A percentile compares a stretch with the other conserved stretches of the same genome.
phyloP scores from a whole-genome alignment of 208 protist genomes.

The Giardia muris region DNA sequence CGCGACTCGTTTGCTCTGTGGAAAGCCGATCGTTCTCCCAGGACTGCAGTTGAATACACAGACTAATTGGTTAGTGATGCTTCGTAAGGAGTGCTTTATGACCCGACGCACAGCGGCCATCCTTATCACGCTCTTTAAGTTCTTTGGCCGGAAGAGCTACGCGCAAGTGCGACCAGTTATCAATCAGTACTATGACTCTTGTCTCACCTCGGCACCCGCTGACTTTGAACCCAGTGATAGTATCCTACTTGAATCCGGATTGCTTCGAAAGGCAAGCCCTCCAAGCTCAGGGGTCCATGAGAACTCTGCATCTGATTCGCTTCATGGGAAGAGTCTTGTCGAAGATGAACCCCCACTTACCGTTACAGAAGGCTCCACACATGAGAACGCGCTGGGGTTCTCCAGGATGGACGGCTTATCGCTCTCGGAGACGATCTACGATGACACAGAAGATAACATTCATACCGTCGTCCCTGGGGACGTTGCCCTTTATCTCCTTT shows the following conservation, averaged over 20 bases:
- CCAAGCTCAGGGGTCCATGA: background rate
- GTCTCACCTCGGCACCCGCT: too few relatives aligned
- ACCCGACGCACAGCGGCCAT: background rate
- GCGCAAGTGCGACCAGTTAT: background rate
- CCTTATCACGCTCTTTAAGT: background rate
- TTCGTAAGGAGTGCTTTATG: background rate
- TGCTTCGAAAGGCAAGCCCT: background rate
- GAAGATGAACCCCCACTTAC: background rate
- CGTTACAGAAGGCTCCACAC: background rate
- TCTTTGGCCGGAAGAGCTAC: background rate
- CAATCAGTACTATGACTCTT: background rate
- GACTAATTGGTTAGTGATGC: background rate
- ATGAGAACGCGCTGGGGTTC: background rate
- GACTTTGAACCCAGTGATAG: background rate
- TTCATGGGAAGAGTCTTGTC: background rate
- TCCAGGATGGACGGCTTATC: background rate
- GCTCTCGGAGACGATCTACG: background rate
- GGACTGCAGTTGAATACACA: background rate
- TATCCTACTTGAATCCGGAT: background rate
- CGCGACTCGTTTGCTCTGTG: background rate
- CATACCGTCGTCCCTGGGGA: background rate
- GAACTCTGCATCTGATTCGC: background rate
- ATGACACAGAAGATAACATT: background rate
- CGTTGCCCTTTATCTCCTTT: background rate
- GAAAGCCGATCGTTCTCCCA: background rate